phyloP scores from a whole-genome alignment of 306 rosid species.

The Vigna hirtella region DNA sequence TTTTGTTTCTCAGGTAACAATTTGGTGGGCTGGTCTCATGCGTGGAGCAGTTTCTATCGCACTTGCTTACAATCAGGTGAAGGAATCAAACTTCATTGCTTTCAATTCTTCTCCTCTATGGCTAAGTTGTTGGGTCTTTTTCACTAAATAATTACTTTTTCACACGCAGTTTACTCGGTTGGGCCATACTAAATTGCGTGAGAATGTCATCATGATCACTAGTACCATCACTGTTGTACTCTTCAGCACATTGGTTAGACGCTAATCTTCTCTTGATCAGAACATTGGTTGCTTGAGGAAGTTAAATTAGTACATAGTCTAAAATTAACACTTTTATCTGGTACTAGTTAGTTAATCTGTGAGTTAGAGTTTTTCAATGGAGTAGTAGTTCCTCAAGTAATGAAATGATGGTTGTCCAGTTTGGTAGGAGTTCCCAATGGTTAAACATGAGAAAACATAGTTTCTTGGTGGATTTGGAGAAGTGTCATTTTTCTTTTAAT shows the following conservation, averaged over 20 bases:
- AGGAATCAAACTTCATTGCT: slow-evolving; percentile 37
- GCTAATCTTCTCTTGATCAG: slow-evolving; percentile 19
- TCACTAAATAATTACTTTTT: slow-evolving; percentile 16
- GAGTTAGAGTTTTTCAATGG: neutral
- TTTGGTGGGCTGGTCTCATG: slow-evolving; percentile 99
- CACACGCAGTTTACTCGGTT: slow-evolving; percentile 76
- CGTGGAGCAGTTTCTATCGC: slow-evolving; percentile 99
- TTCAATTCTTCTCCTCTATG: slow-evolving; percentile 24
- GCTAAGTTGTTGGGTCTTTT: neutral
- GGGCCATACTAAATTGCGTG: slow-evolving; percentile 75
- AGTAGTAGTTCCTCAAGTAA: neutral
- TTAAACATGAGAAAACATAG: neutral
- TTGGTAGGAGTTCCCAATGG: neutral
- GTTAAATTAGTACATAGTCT: neutral
- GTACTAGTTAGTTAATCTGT: neutral
- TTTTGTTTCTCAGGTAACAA: slow-evolving; percentile 69
- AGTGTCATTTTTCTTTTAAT: slow-evolving; percentile 22
- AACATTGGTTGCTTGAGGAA: neutral
- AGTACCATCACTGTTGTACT: slow-evolving; percentile 97
- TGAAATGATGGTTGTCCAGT: neutral
- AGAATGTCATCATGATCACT: slow-evolving; percentile 90
- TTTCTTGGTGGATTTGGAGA: slow-evolving; percentile 17
- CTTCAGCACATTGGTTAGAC: slow-evolving; percentile 93
- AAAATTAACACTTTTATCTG: neutral
- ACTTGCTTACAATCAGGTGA: slow-evolving; percentile 93